Evolutionary conservation across 768 basidiomycete genomes (phyloP).

Genomic region (Tulasnella sp.): DNA sequence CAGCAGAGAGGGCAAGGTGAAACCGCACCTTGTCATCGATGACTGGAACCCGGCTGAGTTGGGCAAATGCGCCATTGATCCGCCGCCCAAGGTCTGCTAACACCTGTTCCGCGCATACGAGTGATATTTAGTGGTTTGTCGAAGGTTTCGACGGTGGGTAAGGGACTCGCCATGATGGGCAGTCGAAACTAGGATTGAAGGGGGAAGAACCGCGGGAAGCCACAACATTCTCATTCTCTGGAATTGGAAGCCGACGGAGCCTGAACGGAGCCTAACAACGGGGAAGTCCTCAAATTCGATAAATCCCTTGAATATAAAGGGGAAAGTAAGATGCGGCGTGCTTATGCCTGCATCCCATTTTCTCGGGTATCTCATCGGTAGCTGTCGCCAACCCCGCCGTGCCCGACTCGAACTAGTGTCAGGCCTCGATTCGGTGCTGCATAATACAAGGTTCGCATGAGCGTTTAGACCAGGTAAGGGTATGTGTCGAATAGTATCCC

Average conservation of each 20-base stretch:
- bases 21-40: slow-evolving; percentile 80
- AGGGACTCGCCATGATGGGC: slow-evolving; percentile 9
- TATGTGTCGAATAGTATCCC: neutral
- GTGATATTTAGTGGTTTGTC: neutral
- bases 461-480: neutral
- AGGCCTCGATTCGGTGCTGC: neutral
- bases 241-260: neutral
- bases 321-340: neutral
- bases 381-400: too few species aligned
- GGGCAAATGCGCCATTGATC: slow-evolving; percentile 89
- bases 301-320: neutral
- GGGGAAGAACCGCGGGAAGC: slow-evolving; percentile 1
- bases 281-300: neutral
- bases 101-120: slow-evolving; percentile 60
- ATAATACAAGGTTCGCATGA: neutral
- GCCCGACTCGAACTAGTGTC: too few species aligned
- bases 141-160: neutral
- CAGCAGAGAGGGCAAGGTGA: neutral
- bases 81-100: slow-evolving; percentile 90
- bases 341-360: neutral
- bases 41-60: slow-evolving; percentile 77
- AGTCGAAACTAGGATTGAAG: slow-evolving; percentile 1
- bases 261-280: neutral
- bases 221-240: neutral
- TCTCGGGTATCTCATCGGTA: neutral